Evolutionary conservation across 2,329 filamentous ascomycete species (phyloP).

Genomic region (Xenosphaeropsis pyriputrescens): DNA sequence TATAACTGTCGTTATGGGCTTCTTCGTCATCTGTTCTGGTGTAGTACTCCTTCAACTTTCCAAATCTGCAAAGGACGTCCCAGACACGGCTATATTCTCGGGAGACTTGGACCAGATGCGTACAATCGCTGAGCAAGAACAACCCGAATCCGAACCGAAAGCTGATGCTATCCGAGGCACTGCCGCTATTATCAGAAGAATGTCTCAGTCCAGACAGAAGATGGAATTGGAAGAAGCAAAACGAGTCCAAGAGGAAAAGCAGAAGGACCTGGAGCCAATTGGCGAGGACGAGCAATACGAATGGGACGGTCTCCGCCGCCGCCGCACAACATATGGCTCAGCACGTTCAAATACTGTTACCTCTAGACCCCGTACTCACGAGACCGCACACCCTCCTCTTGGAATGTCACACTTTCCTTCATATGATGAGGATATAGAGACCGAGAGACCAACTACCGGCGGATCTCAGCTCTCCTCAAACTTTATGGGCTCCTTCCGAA

Average conservation of each 20-base stretch:
- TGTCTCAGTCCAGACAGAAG: constrained; percentile 62
- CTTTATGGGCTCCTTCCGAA: constrained; percentile 40
- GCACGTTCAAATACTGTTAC: constrained; percentile 5
- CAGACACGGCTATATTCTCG: constrained; percentile 80
- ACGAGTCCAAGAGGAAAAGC: constrained; percentile 65
- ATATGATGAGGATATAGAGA: constrained; percentile 42
- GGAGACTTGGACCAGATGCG: constrained; percentile 92
- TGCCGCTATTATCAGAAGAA: constrained; percentile 70
- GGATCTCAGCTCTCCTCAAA: constrained; percentile 30
- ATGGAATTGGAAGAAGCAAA: constrained; percentile 70
- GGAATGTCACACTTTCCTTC: constrained; percentile 78
- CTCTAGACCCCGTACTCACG: constrained; percentile 17
- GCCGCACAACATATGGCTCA: constrained; percentile 37
- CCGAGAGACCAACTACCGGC: constrained; percentile 26
- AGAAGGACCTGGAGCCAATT: constrained; percentile 59
- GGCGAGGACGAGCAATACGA: constrained; percentile 64
- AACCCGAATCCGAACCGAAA: constrained; percentile 92
- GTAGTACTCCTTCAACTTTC: constrained; percentile 91
- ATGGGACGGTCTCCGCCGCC: constrained; percentile 79
- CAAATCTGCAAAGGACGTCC: constrained; percentile 94
- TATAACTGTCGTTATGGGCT: constrained; percentile 80
- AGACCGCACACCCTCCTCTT: constrained; percentile 52
- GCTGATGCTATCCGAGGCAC: constrained; percentile 90
- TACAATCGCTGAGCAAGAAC: constrained; percentile 86
- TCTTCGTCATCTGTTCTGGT: constrained; percentile 84